A percentile compares a stretch with the other conserved stretches of the same genome.
phyloP scores from a whole-genome alignment of 768 basidiomycete genomes.

The Psilocybe cubensis region DNA sequence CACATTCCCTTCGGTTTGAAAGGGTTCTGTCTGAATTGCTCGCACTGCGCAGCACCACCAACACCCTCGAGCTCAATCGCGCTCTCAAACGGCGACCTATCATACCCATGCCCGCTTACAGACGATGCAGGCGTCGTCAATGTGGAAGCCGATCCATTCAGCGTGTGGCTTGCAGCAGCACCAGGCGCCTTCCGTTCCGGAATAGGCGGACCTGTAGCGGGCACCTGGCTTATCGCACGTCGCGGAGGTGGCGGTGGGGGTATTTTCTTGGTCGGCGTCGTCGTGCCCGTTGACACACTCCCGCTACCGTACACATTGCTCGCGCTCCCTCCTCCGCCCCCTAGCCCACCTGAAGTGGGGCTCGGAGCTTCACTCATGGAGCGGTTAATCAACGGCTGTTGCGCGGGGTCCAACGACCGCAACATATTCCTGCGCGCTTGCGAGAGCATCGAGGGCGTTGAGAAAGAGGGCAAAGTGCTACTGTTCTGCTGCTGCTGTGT shows the following conservation, averaged over 20 bases:
- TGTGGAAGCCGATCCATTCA: constrained; percentile 12
- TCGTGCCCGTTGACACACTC: background rate
- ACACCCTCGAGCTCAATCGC: constrained; percentile 46
- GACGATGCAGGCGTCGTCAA: background rate
- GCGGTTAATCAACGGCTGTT: constrained; percentile 27
- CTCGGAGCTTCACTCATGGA: constrained; percentile 24
- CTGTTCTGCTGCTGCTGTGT: background rate
- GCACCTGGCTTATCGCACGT: constrained; percentile 35
- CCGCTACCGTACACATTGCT: background rate
- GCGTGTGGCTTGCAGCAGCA: background rate
- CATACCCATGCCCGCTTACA: constrained; percentile 31
- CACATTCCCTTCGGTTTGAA: constrained; percentile 70
- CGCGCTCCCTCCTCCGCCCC: background rate
- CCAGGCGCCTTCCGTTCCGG: constrained; percentile 40
- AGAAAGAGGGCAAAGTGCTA: background rate
- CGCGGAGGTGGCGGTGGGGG: constrained; percentile 74
- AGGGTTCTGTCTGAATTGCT: constrained; percentile 65
- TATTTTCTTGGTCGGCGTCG: constrained; percentile 41
- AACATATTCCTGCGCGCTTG: constrained; percentile 2
- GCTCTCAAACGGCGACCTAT: constrained; percentile 71
- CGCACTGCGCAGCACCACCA: constrained; percentile 38
- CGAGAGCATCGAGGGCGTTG: background rate
- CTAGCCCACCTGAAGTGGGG: background rate
- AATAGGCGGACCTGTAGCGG: constrained; percentile 42
- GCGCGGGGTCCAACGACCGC: constrained; percentile 20